phyloP scores from a whole-genome alignment of 2,329 filamentous ascomycete genomes.

The Tolypocladium amazonense region DNA sequence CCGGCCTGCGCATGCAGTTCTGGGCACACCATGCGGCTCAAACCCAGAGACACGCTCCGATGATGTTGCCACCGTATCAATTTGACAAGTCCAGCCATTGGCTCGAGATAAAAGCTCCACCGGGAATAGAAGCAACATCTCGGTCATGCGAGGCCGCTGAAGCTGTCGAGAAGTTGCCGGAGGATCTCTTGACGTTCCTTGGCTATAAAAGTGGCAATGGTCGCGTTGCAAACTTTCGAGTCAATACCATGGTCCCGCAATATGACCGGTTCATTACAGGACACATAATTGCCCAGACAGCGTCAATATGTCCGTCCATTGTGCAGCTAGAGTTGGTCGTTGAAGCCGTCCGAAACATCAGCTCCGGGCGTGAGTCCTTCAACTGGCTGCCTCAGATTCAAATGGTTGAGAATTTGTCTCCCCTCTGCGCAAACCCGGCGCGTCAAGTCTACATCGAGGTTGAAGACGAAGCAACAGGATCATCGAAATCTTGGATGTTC shows the following conservation, averaged over 20 bases:
- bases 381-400: constrained; percentile 15
- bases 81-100: constrained; percentile 29
- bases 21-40: constrained; percentile 25
- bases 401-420: constrained; percentile 17
- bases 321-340: constrained; percentile 19
- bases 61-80: constrained; percentile 29
- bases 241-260: constrained; percentile 24
- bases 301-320: constrained; percentile 26
- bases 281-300: constrained; percentile 28
- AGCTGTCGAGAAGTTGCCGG: not conserved
- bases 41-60: constrained; percentile 5
- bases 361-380: constrained; percentile 9
- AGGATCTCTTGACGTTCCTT: not conserved
- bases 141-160: not conserved
- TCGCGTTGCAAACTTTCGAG: constrained; percentile 21
- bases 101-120: constrained; percentile 19
- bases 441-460: constrained; percentile 19
- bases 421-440: constrained; percentile 1
- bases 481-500: not conserved
- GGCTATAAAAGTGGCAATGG: not conserved
- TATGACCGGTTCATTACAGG: constrained; percentile 23
- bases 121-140: not conserved
- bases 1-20: constrained; percentile 20
- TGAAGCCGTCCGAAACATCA: constrained; percentile 19
- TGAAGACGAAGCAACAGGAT: not conserved